These are phyloP conservation scores for Lactarius indigo DNA, from an alignment of 768 basidiomycete genomes.

Conservation along the genomic window DNA sequence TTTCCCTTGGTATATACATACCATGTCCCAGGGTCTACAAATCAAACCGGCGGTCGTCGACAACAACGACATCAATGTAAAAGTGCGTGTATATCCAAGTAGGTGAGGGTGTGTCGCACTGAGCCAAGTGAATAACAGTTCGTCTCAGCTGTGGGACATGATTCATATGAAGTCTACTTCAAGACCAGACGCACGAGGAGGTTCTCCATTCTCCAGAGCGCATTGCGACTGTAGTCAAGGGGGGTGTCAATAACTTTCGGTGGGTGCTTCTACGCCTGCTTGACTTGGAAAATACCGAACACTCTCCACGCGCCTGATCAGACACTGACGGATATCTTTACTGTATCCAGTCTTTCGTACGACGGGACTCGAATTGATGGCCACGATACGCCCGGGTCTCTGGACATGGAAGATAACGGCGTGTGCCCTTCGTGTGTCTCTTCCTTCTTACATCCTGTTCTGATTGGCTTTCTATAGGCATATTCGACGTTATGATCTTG, in stretches of 20 bases:
- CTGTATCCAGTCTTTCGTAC: conserved; percentile 70
- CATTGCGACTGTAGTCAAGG: conserved; percentile 89
- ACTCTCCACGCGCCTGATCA: background rate
- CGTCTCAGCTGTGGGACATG: conserved; percentile 70
- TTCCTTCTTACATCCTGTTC: background rate
- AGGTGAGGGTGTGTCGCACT: background rate
- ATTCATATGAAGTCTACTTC: conserved; percentile 68
- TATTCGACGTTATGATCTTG: conserved; percentile 89
- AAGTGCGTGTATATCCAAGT: conserved; percentile 44
- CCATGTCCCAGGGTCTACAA: conserved; percentile 6
- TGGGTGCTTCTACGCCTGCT: conserved; percentile 38
- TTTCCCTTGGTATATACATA: background rate
- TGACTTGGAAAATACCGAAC: no score
- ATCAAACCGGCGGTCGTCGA: conserved; percentile 39
- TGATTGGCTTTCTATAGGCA: conserved; percentile 45
- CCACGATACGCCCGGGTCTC: conserved; percentile 77
- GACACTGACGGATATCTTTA: background rate
- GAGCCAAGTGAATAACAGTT: conserved; percentile 45
- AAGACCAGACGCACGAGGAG: conserved; percentile 95
- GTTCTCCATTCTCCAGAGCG: conserved; percentile 86
- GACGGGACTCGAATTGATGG: conserved; percentile 84
- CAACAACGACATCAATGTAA: conserved; percentile 69
- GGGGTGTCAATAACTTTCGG: conserved; percentile 85
- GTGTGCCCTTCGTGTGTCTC: conserved; percentile 24
- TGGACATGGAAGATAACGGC: conserved; percentile 93